Evolutionary conservation across 1,284 basidiomycete species (phyloP).

Genomic region (Apiotrichum montevideense): DNA sequence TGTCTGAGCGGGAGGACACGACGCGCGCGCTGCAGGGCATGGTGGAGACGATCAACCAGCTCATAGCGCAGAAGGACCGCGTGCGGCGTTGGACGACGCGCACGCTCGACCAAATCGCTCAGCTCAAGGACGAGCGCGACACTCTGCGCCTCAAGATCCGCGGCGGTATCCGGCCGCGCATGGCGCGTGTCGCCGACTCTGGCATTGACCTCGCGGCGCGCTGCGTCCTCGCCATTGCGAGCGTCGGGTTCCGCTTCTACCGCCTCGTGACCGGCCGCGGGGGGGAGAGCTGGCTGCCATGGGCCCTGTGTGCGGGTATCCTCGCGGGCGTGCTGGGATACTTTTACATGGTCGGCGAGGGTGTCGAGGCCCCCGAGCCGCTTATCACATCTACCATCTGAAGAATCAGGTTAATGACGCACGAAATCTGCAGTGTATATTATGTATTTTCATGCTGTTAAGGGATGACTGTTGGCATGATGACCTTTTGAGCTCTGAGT

Average conservation of each 20-base stretch:
- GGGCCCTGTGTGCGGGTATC: slow-evolving; percentile 4
- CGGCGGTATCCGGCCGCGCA: slow-evolving; percentile 10
- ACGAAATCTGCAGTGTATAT: no score
- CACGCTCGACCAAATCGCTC: slow-evolving; percentile 11
- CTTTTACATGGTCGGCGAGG: slow-evolving; percentile 9
- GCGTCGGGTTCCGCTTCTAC: slow-evolving; percentile 3
- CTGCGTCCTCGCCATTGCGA: slow-evolving; percentile 3
- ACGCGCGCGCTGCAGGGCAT: slow-evolving; percentile 17
- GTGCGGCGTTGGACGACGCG: slow-evolving; percentile 24
- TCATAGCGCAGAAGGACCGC: slow-evolving; percentile 26
- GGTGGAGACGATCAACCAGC: slow-evolving; percentile 19
- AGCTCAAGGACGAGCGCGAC: slow-evolving; percentile 6
- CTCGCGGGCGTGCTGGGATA: slow-evolving; percentile 4
- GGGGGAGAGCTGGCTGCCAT: slow-evolving; percentile 6
- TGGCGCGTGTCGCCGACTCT: slow-evolving; percentile 9
- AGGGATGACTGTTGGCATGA: no score
- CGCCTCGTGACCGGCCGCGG: slow-evolving; percentile 7
- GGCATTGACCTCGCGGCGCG: slow-evolving; percentile 9
- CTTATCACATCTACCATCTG: no score
- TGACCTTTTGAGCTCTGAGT: no score
- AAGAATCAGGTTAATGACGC: no score
- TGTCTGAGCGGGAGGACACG: slow-evolving; percentile 2
- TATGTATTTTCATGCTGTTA: no score
- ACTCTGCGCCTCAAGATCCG: slow-evolving; percentile 10
- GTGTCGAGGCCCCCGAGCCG: neutral